Percentiles rank a stretch among this genome's conserved stretches.
phyloP scores from a whole-genome alignment of 2,329 filamentous ascomycete genomes.

The Aspergillus sclerotialis region DNA sequence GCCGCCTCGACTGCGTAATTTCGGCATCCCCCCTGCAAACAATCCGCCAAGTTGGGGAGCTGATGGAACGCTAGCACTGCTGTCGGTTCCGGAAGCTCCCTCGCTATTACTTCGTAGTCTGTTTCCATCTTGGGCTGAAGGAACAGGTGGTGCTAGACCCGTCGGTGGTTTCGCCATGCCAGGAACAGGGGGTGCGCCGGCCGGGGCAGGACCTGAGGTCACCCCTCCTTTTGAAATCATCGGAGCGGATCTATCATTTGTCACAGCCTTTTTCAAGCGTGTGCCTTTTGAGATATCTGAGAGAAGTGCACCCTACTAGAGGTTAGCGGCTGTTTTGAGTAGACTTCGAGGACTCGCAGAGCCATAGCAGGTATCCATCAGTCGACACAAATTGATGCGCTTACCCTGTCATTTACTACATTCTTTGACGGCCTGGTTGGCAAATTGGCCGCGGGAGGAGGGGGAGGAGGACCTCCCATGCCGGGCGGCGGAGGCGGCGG shows the following conservation, averaged over 20 bases:
- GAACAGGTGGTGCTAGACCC: slow-evolving; percentile 52
- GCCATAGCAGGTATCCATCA: too few species aligned
- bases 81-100: slow-evolving; percentile 32
- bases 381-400: too few species aligned
- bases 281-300: slow-evolving; percentile 80
- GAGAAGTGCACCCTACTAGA: slow-evolving; percentile 68
- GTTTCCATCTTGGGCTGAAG: slow-evolving; percentile 46
- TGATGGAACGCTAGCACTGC: slow-evolving; percentile 44
- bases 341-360: neutral
- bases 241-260: slow-evolving; percentile 89
- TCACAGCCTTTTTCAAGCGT: slow-evolving; percentile 73
- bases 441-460: slow-evolving; percentile 46
- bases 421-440: slow-evolving; percentile 52
- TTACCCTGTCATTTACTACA: slow-evolving; percentile 56
- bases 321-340: slow-evolving; percentile 9
- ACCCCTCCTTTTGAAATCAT: slow-evolving; percentile 54
- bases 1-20: slow-evolving; percentile 81
- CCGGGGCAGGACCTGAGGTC: slow-evolving; percentile 71
- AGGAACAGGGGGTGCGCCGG: slow-evolving; percentile 40
- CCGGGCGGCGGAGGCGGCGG: slow-evolving; percentile 62
- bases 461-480: slow-evolving; percentile 53
- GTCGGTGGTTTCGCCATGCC: slow-evolving; percentile 16
- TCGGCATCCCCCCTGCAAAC: slow-evolving; percentile 92
- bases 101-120: slow-evolving; percentile 82
- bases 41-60: slow-evolving; percentile 79